These are phyloP conservation scores for Phytophthora meadii DNA, from an alignment of 352 stramenopile species.

Conservation along the genomic window DNA sequence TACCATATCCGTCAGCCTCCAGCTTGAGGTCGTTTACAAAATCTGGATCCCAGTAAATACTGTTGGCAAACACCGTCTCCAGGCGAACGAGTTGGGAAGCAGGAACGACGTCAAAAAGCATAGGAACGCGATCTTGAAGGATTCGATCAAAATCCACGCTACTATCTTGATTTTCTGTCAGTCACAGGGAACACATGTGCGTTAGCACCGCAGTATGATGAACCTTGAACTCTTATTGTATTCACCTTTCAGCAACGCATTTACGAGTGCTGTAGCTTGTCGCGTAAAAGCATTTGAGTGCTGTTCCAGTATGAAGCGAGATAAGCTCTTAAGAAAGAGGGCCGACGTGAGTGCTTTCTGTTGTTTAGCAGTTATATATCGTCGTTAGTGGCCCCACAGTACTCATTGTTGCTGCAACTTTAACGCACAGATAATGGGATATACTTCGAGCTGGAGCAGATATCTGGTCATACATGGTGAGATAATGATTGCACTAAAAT, in stretches of 20 bases:
- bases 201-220: not conserved
- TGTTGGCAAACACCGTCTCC: conserved; percentile 43
- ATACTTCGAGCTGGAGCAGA: conserved; percentile 18
- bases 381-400: not conserved
- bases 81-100: conserved; percentile 42
- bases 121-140: conserved; percentile 43
- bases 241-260: conserved; percentile 47
- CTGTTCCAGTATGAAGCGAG: conserved; percentile 32
- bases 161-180: conserved; percentile 35
- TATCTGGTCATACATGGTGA: conserved; percentile 20
- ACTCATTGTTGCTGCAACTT: not conserved
- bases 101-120: conserved; percentile 53
- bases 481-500: not conserved
- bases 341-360: conserved; percentile 60
- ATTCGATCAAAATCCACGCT: conserved; percentile 51
- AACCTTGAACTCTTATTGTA: not conserved
- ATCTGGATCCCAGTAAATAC: conserved; percentile 43
- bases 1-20: conserved; percentile 53
- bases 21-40: conserved; percentile 66
- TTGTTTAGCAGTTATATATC: not conserved
- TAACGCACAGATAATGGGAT: conserved; percentile 34
- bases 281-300: conserved; percentile 33
- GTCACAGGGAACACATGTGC: not conserved
- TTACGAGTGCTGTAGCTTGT: conserved; percentile 43
- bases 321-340: conserved; percentile 47